These are phyloP conservation scores for Coelastrella sp. DNA, from an alignment of 139 green algal species.

Conservation along the genomic window DNA sequence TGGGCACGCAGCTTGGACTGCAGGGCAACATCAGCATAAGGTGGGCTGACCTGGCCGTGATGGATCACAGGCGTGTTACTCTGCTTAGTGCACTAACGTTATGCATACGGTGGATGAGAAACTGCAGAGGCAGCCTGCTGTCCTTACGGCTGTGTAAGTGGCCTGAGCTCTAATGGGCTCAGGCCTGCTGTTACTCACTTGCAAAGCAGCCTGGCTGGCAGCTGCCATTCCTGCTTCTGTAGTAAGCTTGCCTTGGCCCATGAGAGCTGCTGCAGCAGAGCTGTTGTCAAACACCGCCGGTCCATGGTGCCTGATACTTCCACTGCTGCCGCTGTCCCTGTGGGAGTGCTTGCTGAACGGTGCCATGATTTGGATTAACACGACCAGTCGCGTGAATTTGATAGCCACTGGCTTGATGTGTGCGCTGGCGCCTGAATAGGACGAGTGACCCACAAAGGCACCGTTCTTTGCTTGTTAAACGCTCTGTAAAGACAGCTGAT, in stretches of 20 bases:
- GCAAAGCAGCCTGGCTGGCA: neutral
- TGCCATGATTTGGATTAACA: neutral
- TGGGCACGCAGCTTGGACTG: slow-evolving; percentile 11
- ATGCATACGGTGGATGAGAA: neutral
- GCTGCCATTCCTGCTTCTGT: slow-evolving; percentile 33
- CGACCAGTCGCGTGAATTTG: too few species aligned
- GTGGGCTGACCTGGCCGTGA: too few species aligned
- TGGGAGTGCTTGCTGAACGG: neutral
- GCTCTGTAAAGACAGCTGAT: too few species aligned
- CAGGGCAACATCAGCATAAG: neutral
- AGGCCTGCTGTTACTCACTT: neutral
- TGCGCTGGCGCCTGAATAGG: too few species aligned
- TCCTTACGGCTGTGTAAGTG: neutral
- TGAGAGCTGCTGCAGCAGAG: slow-evolving; percentile 23
- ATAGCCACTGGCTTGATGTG: too few species aligned
- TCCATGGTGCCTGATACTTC: neutral
- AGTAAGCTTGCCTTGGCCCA: slow-evolving; percentile 19
- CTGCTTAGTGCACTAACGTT: too few species aligned
- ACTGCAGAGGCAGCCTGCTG: neutral
- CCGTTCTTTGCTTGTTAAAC: too few species aligned
- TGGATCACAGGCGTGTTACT: too few species aligned
- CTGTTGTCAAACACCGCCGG: neutral
- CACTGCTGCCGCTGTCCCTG: neutral
- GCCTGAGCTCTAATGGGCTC: neutral
- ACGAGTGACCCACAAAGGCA: too few species aligned